phyloP scores from a whole-genome alignment of 495 filamentous ascomycete genomes.

The Chlorociboria aeruginascens region DNA sequence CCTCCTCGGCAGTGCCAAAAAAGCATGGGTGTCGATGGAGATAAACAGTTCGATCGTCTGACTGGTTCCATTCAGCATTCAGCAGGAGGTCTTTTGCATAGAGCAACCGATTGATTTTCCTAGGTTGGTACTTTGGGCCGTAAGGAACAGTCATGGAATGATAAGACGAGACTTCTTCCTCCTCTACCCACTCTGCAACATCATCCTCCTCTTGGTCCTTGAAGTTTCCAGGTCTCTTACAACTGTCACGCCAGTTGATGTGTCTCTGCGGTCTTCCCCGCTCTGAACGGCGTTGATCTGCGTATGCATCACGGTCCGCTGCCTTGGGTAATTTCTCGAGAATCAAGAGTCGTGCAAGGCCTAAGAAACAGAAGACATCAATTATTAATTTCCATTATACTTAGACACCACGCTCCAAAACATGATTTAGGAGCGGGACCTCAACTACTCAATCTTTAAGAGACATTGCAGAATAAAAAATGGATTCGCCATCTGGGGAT shows the following conservation, averaged over 20 bases:
- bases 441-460: too few relatives aligned
- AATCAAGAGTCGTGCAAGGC: conserved; percentile 70
- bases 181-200: conserved; percentile 66
- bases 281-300: conserved; percentile 52
- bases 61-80: conserved; percentile 77
- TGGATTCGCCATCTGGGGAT: too few relatives aligned
- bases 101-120: conserved; percentile 63
- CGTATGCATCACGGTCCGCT: conserved; percentile 51
- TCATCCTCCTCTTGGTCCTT: conserved; percentile 65
- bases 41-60: conserved; percentile 54
- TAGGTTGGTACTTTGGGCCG: conserved; percentile 53
- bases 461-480: too few relatives aligned
- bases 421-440: too few relatives aligned
- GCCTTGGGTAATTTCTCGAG: conserved; percentile 61
- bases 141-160: conserved; percentile 72
- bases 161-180: conserved; percentile 63
- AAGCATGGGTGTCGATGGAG: conserved; percentile 73
- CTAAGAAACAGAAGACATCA: too few relatives aligned
- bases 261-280: conserved; percentile 44
- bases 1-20: conserved; percentile 53
- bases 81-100: conserved; percentile 73
- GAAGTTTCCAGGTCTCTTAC: conserved; percentile 37
- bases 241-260: conserved; percentile 15
- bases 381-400: too few relatives aligned
- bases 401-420: too few relatives aligned